These are phyloP conservation scores for Microsporum ferrugineum DNA, from an alignment of 2,329 filamentous ascomycete species.

Conservation along the genomic window DNA sequence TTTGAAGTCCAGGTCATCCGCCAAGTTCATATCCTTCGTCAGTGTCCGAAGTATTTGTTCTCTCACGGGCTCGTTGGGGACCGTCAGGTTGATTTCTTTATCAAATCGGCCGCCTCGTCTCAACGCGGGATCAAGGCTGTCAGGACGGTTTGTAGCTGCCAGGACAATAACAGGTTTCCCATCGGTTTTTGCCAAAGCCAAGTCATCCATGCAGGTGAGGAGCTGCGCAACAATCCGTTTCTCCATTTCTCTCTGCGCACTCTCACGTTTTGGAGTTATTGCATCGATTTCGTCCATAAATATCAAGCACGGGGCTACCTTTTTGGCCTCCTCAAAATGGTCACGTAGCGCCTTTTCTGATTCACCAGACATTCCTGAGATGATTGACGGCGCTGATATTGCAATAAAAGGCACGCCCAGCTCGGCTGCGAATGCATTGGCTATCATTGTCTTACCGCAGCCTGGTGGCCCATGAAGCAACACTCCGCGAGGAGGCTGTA, in stretches of 20 bases:
- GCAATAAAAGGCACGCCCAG: conserved; percentile 68
- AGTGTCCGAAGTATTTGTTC: conserved; percentile 67
- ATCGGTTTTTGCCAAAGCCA: conserved; percentile 58
- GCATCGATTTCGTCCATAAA: conserved; percentile 90
- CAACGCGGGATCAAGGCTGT: conserved; percentile 70
- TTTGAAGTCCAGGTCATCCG: conserved; percentile 60
- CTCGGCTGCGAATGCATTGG: conserved; percentile 65
- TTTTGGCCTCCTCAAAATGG: conserved; percentile 77
- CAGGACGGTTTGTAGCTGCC: conserved; percentile 79
- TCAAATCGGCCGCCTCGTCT: conserved; percentile 66
- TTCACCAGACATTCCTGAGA: conserved; percentile 79
- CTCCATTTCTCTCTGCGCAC: conserved; percentile 77
- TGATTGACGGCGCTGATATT: conserved; percentile 68
- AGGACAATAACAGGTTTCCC: conserved; percentile 77
- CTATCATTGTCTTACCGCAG: conserved; percentile 77
- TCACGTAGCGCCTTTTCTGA: conserved; percentile 78
- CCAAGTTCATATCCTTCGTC: conserved; percentile 53
- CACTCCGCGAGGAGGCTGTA: conserved; percentile 62
- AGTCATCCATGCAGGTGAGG: conserved; percentile 72
- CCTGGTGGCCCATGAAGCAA: conserved; percentile 73
- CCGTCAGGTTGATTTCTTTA: conserved; percentile 73
- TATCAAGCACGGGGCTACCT: conserved; percentile 73
- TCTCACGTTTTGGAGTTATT: conserved; percentile 77
- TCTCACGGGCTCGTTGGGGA: conserved; percentile 68
- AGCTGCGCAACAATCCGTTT: conserved; percentile 76